Base-by-base conservation (phyloP, 768 basidiomycete species). In the Naganishia friedmannii region DNA sequence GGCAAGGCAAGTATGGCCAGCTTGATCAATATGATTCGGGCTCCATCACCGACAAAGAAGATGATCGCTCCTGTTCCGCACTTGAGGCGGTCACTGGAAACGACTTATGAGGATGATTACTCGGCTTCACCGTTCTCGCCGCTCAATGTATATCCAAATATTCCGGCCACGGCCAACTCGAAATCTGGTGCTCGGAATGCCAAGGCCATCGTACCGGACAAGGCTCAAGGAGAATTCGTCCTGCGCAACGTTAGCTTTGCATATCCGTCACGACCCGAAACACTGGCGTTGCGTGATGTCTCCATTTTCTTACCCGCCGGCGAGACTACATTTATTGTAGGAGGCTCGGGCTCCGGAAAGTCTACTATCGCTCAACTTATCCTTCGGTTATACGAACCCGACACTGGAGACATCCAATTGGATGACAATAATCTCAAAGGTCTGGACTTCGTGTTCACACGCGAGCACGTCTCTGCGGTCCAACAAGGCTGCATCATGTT, bases 1-100 rank as follows among this genome's bases (percentile, higher is more conserved):
- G 95, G 92, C 67, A 96, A 95, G 78, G 86, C 86, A 67, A 87
- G 90, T 4, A 88, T 92, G 85, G 87, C 85, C 0, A 84, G 87
- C 0, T 83, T 93, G 32, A 77, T 92, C 34, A 82, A 85, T 2
- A 84, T 91, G 70, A 85, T 88, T 53, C 84, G 86, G 57, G 82
- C 82, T 28, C 79, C 70, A 23, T 29, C 69, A 6, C 31, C 48
- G 0, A 31, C 34, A 21, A 65, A 51, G 23, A 69, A 60, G 58
- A 28, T 53, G 29, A 45, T 57, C 45, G 28, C 57, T n/a, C 39
- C 45, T 8, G 45, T 51, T 37, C 48, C 68, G 17, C 65, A 74
- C 9, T 26, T 42, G 3, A 54, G 67, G 13, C 70, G 71, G 5
- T 72, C 72, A 10, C 23, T 42, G 21, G 23, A 65, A 31, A 6